Percentiles rank a stretch among this genome's conserved stretches.
phyloP scores from a whole-genome alignment of 148 eudicot genomes.

The Linanthus parryae region DNA sequence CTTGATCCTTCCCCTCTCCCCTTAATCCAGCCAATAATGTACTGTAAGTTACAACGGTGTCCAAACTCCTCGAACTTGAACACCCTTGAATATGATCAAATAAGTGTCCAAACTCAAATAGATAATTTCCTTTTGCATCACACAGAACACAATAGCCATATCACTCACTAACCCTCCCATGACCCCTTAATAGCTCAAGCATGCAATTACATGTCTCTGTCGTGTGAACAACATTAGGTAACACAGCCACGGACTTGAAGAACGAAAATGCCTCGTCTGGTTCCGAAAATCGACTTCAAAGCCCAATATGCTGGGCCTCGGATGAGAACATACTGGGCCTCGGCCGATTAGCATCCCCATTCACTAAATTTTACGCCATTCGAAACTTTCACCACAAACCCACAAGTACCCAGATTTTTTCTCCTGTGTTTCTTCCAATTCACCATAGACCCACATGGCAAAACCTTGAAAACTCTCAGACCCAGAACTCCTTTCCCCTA shows the following conservation, averaged over 20 bases:
- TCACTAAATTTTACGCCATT: no score
- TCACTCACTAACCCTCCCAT: constrained; percentile 42
- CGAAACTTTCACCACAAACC: no score
- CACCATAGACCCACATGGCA: no score
- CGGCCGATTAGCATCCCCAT: no score
- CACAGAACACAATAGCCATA: constrained; percentile 73
- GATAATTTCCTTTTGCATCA: constrained; percentile 92
- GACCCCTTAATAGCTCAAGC: constrained; percentile 66
- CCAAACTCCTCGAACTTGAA: constrained; percentile 70
- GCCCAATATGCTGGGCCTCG: no score
- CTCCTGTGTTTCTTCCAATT: no score
- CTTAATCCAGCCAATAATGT: constrained; percentile 79
- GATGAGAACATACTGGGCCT: no score
- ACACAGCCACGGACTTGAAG: constrained; percentile 48
- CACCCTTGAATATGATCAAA: constrained; percentile 62
- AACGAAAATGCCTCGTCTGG: constrained; percentile 40
- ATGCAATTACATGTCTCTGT: constrained; percentile 81
- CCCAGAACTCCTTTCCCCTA: no score
- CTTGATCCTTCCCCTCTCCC: constrained; percentile 69
- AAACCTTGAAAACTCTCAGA: no score
- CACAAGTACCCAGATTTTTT: no score
- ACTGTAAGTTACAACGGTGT: constrained; percentile 90
- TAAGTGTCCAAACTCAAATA: constrained; percentile 72
- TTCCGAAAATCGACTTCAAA: constrained; percentile 51
- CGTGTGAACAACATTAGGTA: constrained; percentile 60